These are phyloP conservation scores for Psilocybe mexicana DNA, from an alignment of 1,284 basidiomycete species.

Conservation along the genomic window DNA sequence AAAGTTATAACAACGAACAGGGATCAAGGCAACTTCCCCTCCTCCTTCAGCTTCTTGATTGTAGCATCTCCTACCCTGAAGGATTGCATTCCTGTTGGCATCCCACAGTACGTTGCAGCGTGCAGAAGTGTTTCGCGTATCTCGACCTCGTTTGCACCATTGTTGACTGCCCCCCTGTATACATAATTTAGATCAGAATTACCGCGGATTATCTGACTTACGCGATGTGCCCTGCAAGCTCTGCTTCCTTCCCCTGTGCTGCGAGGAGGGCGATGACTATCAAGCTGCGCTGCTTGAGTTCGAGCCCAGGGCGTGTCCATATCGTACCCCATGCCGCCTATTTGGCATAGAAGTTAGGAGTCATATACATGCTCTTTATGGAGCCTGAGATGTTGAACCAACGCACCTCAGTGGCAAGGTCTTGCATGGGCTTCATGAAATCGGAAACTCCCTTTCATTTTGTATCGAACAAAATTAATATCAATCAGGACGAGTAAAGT, in stretches of 20 bases:
- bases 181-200: neutral
- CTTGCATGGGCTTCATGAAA: slow-evolving; percentile 46
- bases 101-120: slow-evolving; percentile 40
- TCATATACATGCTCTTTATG: too few relatives aligned
- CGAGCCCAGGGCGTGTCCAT: slow-evolving; percentile 44
- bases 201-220: slow-evolving; percentile 12
- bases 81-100: slow-evolving; percentile 41
- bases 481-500: neutral
- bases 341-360: neutral
- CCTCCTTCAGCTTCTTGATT: slow-evolving; percentile 37
- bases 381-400: neutral
- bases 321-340: slow-evolving; percentile 45
- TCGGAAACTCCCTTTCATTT: slow-evolving; percentile 36
- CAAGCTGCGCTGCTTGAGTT: slow-evolving; percentile 43
- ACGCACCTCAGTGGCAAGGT: slow-evolving; percentile 41
- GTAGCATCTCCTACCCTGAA: slow-evolving; percentile 41
- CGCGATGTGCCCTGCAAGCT: slow-evolving; percentile 42
- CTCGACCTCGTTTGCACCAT: slow-evolving; percentile 41
- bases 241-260: slow-evolving; percentile 40
- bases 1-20: too few relatives aligned
- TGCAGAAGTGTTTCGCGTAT: slow-evolving; percentile 44
- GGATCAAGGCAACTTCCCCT: slow-evolving; percentile 28
- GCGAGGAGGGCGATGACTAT: slow-evolving; percentile 43
- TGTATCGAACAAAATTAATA: neutral
- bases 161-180: slow-evolving; percentile 39